Percentiles rank a stretch among this genome's conserved stretches.
phyloP scores from a whole-genome alignment of 1,284 basidiomycete genomes.

The Sphagnurus paluster region DNA sequence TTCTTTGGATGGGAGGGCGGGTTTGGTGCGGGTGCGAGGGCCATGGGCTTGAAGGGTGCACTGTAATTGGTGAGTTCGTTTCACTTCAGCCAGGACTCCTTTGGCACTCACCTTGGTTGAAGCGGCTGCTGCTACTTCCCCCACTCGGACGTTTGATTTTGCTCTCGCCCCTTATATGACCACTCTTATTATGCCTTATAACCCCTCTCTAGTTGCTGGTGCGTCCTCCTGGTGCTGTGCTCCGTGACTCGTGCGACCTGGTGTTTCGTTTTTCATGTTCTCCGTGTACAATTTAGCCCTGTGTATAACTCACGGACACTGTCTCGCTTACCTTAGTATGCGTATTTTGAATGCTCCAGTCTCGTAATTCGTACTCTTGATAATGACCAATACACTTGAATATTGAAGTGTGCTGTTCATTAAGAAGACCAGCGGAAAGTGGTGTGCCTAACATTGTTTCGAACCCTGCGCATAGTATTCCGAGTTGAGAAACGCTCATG shows the following conservation, averaged over 20 bases:
- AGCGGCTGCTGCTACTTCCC: not conserved
- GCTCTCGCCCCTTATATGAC: no score
- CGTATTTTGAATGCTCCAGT: slow-evolving; percentile 6
- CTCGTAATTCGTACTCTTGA: not conserved
- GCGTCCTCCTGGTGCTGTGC: slow-evolving; percentile 8
- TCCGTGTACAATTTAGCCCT: slow-evolving; percentile 6
- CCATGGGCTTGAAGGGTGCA: slow-evolving; percentile 55
- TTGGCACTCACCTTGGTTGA: no score
- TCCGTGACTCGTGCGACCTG: not conserved
- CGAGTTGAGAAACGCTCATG: no score
- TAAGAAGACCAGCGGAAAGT: not conserved
- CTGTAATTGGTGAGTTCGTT: not conserved
- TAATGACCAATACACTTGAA: slow-evolving; percentile 5
- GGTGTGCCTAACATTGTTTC: not conserved
- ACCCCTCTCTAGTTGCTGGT: no score
- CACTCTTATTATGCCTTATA: no score
- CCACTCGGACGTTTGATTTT: not conserved
- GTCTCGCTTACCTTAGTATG: slow-evolving; percentile 8
- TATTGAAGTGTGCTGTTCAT: not conserved
- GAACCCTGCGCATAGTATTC: no score
- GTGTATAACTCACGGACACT: slow-evolving; percentile 6
- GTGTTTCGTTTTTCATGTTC: not conserved
- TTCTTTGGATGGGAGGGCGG: slow-evolving; percentile 79
- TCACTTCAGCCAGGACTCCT: not conserved
- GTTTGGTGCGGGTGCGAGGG: slow-evolving; percentile 72